These are phyloP conservation scores for Antarctomyces pellizariae DNA, from an alignment of 495 filamentous ascomycete genomes.

Conservation along the genomic window DNA sequence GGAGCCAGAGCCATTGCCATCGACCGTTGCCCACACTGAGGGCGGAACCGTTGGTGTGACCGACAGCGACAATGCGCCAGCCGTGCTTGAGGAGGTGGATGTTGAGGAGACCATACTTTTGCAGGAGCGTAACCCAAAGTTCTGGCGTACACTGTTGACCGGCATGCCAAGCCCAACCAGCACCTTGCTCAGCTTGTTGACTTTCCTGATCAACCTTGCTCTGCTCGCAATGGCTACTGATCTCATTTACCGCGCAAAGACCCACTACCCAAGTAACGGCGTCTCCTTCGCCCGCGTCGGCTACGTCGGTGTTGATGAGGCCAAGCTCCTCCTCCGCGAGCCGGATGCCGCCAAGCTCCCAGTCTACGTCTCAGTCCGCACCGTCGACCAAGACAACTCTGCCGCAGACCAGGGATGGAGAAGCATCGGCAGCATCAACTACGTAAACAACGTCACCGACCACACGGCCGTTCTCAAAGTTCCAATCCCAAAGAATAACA, in stretches of 20 bases:
- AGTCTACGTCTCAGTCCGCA: slow-evolving; percentile 34
- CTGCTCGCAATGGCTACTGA: slow-evolving; percentile 47
- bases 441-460: slow-evolving; percentile 53
- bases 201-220: slow-evolving; percentile 43
- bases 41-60: slow-evolving; percentile 12
- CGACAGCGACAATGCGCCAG: slow-evolving; percentile 7
- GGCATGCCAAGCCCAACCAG: slow-evolving; percentile 49
- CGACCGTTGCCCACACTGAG: slow-evolving; percentile 12
- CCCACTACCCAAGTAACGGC: slow-evolving; percentile 44
- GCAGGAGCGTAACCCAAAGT: slow-evolving; percentile 16
- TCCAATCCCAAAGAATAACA: slow-evolving; percentile 23
- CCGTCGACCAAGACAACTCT: slow-evolving; percentile 21
- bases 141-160: slow-evolving; percentile 40
- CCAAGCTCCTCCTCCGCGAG: slow-evolving; percentile 66
- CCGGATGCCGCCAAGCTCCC: slow-evolving; percentile 53
- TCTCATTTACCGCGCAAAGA: slow-evolving; percentile 41
- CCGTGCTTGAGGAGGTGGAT: slow-evolving; percentile 23
- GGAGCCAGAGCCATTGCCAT: slow-evolving; percentile 5
- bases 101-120: slow-evolving; percentile 26
- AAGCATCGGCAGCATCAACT: slow-evolving; percentile 34
- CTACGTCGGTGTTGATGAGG: slow-evolving; percentile 59
- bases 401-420: slow-evolving; percentile 35
- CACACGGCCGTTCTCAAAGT: slow-evolving; percentile 46
- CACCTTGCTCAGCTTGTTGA: slow-evolving; percentile 29
- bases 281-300: slow-evolving; percentile 67